phyloP scores from a whole-genome alignment of 2,329 filamentous ascomycete species.

The Aspergillus fijiensis region DNA sequence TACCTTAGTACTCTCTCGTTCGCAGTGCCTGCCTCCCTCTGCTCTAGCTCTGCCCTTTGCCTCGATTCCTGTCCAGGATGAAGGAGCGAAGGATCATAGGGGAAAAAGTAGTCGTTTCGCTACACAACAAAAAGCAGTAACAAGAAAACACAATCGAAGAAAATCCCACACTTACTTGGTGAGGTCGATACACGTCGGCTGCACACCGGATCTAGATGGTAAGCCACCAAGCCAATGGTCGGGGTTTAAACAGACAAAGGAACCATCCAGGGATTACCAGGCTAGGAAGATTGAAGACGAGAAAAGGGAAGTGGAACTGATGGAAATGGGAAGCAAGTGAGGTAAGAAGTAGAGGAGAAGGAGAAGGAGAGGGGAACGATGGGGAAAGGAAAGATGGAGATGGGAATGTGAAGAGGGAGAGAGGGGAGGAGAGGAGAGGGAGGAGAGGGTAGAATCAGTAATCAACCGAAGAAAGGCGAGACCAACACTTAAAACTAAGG shows the following conservation, averaged over 20 bases:
- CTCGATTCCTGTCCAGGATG: background rate
- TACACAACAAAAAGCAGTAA: conserved; percentile 1
- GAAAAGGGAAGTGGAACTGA: background rate
- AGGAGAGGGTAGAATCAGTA: background rate
- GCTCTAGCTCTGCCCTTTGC: background rate
- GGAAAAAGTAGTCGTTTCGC: background rate
- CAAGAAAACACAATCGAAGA: conserved; percentile 8
- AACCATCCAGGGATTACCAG: conserved; percentile 6
- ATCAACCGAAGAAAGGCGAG: background rate
- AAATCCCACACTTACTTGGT: conserved; percentile 43
- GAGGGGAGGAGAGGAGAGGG: conserved; percentile 8
- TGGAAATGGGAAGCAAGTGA: background rate
- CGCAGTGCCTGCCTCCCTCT: no score
- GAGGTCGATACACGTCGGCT: conserved; percentile 50
- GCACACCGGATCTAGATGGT: conserved; percentile 25
- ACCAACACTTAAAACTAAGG: conserved; percentile 2
- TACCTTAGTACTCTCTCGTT: background rate
- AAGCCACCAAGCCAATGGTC: conserved; percentile 18
- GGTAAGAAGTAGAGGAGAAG: conserved; percentile 1
- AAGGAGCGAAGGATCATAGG: background rate
- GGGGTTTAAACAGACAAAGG: conserved; percentile 14
- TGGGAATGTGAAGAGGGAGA: conserved; percentile 12
- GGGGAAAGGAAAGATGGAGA: conserved; percentile 7
- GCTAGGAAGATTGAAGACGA: conserved; percentile 14
- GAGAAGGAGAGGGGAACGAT: conserved; percentile 5